phyloP scores from a whole-genome alignment of 768 basidiomycete species.

The Galerina marginata region DNA sequence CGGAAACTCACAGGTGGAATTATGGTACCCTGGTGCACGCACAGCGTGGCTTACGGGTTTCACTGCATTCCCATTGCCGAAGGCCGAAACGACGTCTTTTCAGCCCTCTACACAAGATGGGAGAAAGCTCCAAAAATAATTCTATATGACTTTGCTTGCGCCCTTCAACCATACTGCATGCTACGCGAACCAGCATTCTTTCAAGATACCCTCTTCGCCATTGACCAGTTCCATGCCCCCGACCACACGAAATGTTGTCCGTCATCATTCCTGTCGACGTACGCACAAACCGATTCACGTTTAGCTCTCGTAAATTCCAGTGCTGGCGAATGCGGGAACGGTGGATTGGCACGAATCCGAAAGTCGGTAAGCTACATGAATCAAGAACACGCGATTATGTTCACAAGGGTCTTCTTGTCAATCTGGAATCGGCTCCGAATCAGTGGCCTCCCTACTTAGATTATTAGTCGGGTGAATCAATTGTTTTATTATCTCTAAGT shows the following conservation, averaged over 20 bases:
- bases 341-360: slow-evolving; percentile 26
- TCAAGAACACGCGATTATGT: slow-evolving; percentile 29
- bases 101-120: slow-evolving; percentile 38
- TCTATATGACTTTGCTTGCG: slow-evolving; percentile 20
- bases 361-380: slow-evolving; percentile 12
- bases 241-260: too few relatives aligned
- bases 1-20: slow-evolving; percentile 30
- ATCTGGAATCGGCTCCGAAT: slow-evolving; percentile 19
- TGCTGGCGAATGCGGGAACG: slow-evolving; percentile 39
- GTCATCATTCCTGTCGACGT: neutral
- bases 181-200: too few relatives aligned
- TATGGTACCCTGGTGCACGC: slow-evolving; percentile 38
- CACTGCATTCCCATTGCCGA: slow-evolving; percentile 37
- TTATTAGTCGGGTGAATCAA: too few relatives aligned
- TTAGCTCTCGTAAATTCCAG: slow-evolving; percentile 35
- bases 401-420: slow-evolving; percentile 27
- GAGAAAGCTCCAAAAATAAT: slow-evolving; percentile 32
- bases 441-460: too few relatives aligned
- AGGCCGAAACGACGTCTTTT: slow-evolving; percentile 41
- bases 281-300: slow-evolving; percentile 28
- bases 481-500: too few relatives aligned
- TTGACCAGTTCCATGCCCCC: too few relatives aligned
- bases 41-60: slow-evolving; percentile 37
- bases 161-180: too few relatives aligned
- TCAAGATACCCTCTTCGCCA: too few relatives aligned